Base-by-base conservation (phyloP, 1,284 basidiomycete genomes). In the Tetrapyrgos nigripes region DNA sequence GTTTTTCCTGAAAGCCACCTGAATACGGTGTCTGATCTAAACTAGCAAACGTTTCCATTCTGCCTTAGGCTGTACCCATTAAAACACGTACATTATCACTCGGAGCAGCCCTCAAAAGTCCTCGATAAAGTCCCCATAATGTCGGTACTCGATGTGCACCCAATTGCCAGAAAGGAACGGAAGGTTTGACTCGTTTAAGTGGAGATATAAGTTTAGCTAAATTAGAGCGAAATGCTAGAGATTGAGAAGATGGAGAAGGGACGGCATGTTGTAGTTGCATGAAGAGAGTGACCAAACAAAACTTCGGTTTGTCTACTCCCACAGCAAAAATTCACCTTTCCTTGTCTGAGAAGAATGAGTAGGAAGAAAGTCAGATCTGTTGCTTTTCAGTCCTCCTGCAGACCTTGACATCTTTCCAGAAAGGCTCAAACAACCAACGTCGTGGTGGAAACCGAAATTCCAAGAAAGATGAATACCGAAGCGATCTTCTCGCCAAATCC, bases 91-190 rank as follows among this genome's bases (percentile, higher is more conserved):
- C 89, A 65, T 85, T 76, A 27, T 83, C 78, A 23, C 78, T 76
- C 0, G 83, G 82, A 6, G 89, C 80, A 53, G 81, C 70, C 28
- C 79, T 78, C 46, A 92, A 69, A 4, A 96, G 77, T 6, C 85
- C 83, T 24, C 93, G 81, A 70, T 94, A 96, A 9, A 95, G 75
- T 0, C 79, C 87, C 56, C 56, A 58, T 69, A 89, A 71, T 0
- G 92, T 94, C 2, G 94, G 93, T 28, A 87, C 73, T 26, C 88
- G 84, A 70, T 96, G 94, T 0, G 85, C 85, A 0, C 80, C 76
- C 43, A 94, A 86, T 50, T 82, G 70, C 68, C 82, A 93, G 70
- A 95, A 93, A 4, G 91, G 86, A 3, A 84, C 79, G 14, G 79
- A 76, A 8, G 89, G 84, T n/a, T 84, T 80, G 2, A 85, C 75